A percentile compares a stretch with the other conserved stretches of the same genome.
phyloP scores from a whole-genome alignment of 352 stramenopile genomes.

The Thraustochytrium sp. region DNA sequence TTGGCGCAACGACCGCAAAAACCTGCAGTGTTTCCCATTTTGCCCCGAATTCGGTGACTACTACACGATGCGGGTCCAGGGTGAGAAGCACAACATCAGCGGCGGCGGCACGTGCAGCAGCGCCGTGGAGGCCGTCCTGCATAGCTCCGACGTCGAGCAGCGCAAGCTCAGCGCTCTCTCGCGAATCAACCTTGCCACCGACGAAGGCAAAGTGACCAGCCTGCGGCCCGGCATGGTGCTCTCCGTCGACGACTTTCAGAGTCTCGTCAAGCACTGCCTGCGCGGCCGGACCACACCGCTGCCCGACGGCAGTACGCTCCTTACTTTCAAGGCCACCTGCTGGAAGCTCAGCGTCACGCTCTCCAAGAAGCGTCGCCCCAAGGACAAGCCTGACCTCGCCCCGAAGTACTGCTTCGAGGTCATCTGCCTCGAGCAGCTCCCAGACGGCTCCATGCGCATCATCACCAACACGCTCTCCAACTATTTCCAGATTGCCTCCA shows the following conservation, averaged over 20 bases:
- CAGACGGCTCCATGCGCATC: background rate
- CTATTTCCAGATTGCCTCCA: slow-evolving; percentile 34
- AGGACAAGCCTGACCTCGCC: slow-evolving; percentile 26
- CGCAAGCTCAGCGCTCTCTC: background rate
- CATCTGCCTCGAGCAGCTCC: background rate
- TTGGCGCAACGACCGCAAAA: slow-evolving; percentile 82
- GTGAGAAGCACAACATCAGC: background rate
- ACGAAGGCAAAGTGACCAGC: background rate
- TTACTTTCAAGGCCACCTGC: slow-evolving; percentile 29
- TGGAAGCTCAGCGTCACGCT: slow-evolving; percentile 25
- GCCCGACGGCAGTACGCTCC: background rate
- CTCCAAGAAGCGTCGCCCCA: slow-evolving; percentile 24
- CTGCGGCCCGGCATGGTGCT: slow-evolving; percentile 13
- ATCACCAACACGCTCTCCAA: background rate
- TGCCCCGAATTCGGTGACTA: slow-evolving; percentile 79
- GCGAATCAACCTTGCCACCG: slow-evolving; percentile 3
- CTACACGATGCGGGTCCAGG: slow-evolving; percentile 47
- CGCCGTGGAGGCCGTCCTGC: background rate
- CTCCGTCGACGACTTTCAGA: background rate
- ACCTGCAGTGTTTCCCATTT: slow-evolving; percentile 81
- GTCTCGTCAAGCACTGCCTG: background rate
- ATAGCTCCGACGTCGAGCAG: background rate
- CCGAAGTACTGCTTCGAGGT: slow-evolving; percentile 31
- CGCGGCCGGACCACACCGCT: background rate
- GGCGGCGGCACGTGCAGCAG: slow-evolving; percentile 25